Evolutionary conservation across 192 early-diverging fungal genomes (phyloP).

Genomic region (Coemansia sp.): DNA sequence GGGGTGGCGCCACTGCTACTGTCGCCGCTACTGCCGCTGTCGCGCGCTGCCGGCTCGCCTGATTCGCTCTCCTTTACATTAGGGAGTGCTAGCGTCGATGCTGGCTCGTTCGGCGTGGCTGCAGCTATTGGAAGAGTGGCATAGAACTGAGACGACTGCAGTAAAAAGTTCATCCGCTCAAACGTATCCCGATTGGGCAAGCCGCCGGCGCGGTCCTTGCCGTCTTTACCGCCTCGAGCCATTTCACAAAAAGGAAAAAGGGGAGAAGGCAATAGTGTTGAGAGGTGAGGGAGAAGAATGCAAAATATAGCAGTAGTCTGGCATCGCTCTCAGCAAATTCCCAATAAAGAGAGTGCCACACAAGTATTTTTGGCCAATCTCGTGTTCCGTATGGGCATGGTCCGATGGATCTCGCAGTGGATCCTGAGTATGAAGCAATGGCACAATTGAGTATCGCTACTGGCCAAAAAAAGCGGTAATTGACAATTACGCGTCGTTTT

Average conservation of each 20-base stretch:
- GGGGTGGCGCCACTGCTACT: conserved; percentile 7
- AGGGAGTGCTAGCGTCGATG: too few species aligned
- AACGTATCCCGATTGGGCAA: conserved; percentile 49
- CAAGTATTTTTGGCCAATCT: too few species aligned
- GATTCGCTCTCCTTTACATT: neutral
- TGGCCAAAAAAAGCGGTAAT: neutral
- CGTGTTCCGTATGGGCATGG: too few species aligned
- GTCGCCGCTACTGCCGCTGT: too few species aligned
- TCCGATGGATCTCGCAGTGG: too few species aligned
- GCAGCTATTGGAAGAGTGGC: conserved; percentile 2
- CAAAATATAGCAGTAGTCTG: too few species aligned
- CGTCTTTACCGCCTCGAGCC: neutral
- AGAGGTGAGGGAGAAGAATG: neutral
- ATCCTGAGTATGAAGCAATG: neutral
- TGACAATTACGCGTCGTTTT: neutral
- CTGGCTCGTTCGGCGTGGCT: too few species aligned
- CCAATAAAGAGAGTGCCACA: too few species aligned
- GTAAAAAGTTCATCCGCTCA: conserved; percentile 53
- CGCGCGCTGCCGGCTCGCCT: neutral
- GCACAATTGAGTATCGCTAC: neutral
- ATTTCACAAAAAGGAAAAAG: neutral
- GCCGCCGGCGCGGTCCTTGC: conserved; percentile 6
- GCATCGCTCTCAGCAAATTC: too few species aligned
- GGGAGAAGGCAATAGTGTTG: too few species aligned
- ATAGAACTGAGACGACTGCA: conserved; percentile 44